Evolutionary conservation across 2,329 filamentous ascomycete species (phyloP).

Genomic region (Fonsecaea pedrosoi): DNA sequence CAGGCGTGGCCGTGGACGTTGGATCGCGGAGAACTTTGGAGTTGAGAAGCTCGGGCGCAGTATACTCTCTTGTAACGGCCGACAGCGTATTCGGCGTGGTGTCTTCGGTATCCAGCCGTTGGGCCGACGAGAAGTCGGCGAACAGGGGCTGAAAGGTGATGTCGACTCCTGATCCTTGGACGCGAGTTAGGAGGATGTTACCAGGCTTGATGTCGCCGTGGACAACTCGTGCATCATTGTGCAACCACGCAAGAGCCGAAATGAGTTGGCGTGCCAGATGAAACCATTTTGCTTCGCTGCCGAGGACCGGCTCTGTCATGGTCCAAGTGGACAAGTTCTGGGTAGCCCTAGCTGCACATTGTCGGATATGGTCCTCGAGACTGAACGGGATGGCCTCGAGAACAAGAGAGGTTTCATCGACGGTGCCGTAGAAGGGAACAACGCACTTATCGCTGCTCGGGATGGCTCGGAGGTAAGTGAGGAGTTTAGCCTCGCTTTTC

Average conservation of each 20-base stretch:
- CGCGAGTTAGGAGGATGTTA: constrained; percentile 51
- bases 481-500: constrained; percentile 50
- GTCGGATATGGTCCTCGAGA: constrained; percentile 51
- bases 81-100: constrained; percentile 43
- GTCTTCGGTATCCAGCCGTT: constrained; percentile 37
- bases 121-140: constrained; percentile 54
- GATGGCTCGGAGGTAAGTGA: constrained; percentile 49
- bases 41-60: constrained; percentile 53
- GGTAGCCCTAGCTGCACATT: constrained; percentile 41
- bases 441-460: constrained; percentile 47
- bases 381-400: constrained; percentile 54
- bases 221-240: constrained; percentile 49
- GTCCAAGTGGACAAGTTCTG: constrained; percentile 48
- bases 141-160: constrained; percentile 45
- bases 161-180: constrained; percentile 9
- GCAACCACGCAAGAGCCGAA: constrained; percentile 52
- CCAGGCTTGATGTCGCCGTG: constrained; percentile 58
- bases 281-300: constrained; percentile 48
- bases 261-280: constrained; percentile 51
- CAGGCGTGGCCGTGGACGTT: constrained; percentile 45
- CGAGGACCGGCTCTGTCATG: constrained; percentile 55
- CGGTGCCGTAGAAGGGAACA: constrained; percentile 55
- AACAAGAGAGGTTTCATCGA: constrained; percentile 51
- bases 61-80: constrained; percentile 54
- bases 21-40: constrained; percentile 46